Evolutionary conservation across 2,329 filamentous ascomycete species (phyloP), one percentile per base, ranked within the genome.

Genomic region (Myriosclerotinia curreyana): DNA sequence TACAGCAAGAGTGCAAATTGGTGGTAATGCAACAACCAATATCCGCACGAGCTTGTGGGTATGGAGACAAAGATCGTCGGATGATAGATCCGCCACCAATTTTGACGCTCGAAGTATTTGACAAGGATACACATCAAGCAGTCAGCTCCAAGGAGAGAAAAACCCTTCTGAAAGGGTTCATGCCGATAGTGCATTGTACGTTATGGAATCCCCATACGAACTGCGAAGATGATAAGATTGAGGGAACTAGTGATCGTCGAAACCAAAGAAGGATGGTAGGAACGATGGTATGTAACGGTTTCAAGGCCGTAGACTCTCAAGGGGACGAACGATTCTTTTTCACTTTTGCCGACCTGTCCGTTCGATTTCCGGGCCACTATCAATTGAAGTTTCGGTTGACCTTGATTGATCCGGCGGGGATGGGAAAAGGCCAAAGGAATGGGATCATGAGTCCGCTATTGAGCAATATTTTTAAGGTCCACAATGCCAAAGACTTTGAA

Each of bases 21-120:
- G 53, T 59, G 20, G 55, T 63, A 28, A 49, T 63, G 31, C 91
- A 95, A 75, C 90, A 94, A 72, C 91, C 91, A 11, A 80, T 86
- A 22, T 90, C 90, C 1, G 91, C 91, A 61, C 82, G 91, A 69
- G 90, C 90, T 50, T 95, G 91, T 71, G 91, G 91, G 1, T 94
- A 92, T 74, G 91, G 91, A 66, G 91, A 94, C 76, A 82, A 90
- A 68, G 91, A 95, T 73, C 84, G 91, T 48, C 83, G 91, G 67
- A 90, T 92, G 20, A 90, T 95, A 67, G 91, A 95, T 72, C 91
- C 91, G 49, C 91, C 91, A 2, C 91, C 91, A 17, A 94, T 95
- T 71, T 83, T 95, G 28, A 86, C 61, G 6, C 50, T 63, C 2
- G 52, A 63, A 42, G 53, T 63, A n/a, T 48, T 28, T 15, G 61